These are phyloP conservation scores for Globisporangium canariense DNA, from an alignment of 352 stramenopile species.

Conservation along the genomic window DNA sequence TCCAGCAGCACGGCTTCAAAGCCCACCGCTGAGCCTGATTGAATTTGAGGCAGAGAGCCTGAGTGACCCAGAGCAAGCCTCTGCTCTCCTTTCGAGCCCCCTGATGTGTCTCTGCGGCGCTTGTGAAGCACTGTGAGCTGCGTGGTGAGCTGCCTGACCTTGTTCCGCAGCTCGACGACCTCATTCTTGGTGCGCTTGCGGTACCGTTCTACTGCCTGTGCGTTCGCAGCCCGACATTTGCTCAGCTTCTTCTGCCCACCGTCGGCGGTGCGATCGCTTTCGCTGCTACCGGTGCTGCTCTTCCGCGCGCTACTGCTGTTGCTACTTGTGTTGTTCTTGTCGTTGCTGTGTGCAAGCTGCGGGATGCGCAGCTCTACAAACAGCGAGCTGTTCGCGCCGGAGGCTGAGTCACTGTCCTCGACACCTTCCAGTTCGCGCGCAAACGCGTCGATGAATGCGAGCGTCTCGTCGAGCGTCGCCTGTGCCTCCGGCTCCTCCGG, in stretches of 20 bases:
- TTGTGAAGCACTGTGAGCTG: background rate
- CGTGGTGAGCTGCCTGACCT: slow-evolving; percentile 1
- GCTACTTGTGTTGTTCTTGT: too few species aligned
- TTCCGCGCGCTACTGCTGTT: background rate
- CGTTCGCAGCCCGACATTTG: background rate
- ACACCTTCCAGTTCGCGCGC: too few species aligned
- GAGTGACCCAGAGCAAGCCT: too few species aligned
- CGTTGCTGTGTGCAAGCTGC: background rate
- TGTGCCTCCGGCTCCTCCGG: background rate
- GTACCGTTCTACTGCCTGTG: background rate
- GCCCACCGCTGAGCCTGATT: background rate
- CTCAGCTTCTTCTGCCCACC: background rate
- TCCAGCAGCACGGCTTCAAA: background rate
- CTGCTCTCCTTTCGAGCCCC: too few species aligned
- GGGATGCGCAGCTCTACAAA: background rate
- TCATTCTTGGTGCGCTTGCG: slow-evolving; percentile 13
- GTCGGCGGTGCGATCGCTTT: too few species aligned
- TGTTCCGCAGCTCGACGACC: background rate
- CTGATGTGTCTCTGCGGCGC: background rate
- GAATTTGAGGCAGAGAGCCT: too few species aligned
- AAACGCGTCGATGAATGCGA: background rate
- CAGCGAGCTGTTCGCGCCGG: background rate
- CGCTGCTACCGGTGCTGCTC: background rate
- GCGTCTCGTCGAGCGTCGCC: background rate
- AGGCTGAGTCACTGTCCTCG: background rate